Evolutionary conservation across 257 asterid species (phyloP).

Genomic region (Przewalskia tangutica): DNA sequence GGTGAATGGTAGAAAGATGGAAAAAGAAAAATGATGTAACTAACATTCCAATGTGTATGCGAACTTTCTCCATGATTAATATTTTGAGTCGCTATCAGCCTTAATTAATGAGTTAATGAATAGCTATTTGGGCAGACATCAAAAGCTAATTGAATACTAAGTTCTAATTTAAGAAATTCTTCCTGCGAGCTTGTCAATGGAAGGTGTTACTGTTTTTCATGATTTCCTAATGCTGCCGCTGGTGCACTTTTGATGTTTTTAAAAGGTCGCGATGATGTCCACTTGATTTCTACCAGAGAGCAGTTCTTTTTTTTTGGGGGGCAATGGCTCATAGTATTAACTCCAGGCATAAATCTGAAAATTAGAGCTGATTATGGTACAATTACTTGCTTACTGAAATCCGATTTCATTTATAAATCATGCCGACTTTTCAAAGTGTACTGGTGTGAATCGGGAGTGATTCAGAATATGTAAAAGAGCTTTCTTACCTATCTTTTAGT

Average conservation of each 20-base stretch:
- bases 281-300: background rate
- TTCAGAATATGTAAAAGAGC: background rate
- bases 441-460: background rate
- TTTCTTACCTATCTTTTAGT: background rate
- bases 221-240: background rate
- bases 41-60: background rate
- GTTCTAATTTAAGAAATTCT: background rate
- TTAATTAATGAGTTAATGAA: background rate
- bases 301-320: background rate
- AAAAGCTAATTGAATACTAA: background rate
- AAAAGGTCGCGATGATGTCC: background rate
- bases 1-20: background rate
- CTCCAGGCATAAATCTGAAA: background rate
- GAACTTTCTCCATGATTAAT: background rate
- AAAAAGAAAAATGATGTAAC: background rate
- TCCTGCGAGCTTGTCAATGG: background rate
- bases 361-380: background rate
- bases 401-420: background rate
- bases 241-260: background rate
- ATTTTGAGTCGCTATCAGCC: background rate
- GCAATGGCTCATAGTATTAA: background rate
- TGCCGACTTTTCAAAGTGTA: background rate
- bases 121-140: background rate
- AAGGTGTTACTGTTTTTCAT: background rate
- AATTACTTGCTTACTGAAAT: background rate